Evolutionary conservation across 2,329 filamentous ascomycete genomes (phyloP).

Genomic region (Aspergillus sp.): DNA sequence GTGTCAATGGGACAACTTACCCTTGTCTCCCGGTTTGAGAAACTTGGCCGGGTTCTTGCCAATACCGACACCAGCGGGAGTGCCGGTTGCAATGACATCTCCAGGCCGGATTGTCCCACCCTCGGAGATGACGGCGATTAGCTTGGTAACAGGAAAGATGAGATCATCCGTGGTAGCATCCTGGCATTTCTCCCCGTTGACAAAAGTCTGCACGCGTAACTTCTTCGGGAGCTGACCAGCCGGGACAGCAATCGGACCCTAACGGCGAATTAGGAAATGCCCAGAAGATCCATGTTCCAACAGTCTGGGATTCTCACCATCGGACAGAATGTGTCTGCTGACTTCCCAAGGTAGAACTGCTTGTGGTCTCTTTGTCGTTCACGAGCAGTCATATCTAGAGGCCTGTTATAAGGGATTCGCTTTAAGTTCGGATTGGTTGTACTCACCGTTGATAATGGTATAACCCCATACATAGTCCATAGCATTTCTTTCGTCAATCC

Average conservation of each 20-base stretch:
- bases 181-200: conserved; percentile 49
- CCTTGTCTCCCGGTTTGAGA: conserved; percentile 2
- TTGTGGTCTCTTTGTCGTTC: conserved; percentile 53
- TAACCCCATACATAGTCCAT: conserved; percentile 51
- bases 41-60: conserved; percentile 17
- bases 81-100: conserved; percentile 47
- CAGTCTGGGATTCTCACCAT: conserved; percentile 23
- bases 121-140: conserved; percentile 44
- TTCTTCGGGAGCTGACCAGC: conserved; percentile 38
- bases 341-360: conserved; percentile 56
- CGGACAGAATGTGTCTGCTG: conserved; percentile 50
- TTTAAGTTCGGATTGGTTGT: too few species aligned
- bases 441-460: conserved; percentile 44
- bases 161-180: conserved; percentile 44
- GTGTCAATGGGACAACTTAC: not conserved
- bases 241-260: conserved; percentile 48
- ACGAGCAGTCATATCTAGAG: conserved; percentile 46
- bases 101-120: conserved; percentile 48
- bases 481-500: conserved; percentile 40
- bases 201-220: conserved; percentile 38
- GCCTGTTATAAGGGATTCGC: not conserved
- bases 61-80: conserved; percentile 45
- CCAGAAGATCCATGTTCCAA: too few species aligned
- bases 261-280: too few species aligned
- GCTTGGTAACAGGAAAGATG: conserved; percentile 44